phyloP scores from a whole-genome alignment of 2,329 filamentous ascomycete species.

The Colletotrichum sidae region DNA sequence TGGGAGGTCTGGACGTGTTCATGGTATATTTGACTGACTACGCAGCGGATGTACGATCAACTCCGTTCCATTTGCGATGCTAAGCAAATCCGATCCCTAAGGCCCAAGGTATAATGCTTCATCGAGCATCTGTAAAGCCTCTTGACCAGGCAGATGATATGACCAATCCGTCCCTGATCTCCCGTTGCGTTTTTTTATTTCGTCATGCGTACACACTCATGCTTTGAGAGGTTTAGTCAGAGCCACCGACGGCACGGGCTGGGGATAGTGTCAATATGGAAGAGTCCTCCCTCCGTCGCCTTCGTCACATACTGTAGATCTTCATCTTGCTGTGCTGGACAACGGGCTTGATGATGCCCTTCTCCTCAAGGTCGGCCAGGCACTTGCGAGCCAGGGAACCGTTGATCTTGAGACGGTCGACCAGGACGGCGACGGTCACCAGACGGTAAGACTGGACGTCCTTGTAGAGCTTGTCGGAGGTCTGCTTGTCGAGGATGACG shows the following conservation, averaged over 20 bases:
- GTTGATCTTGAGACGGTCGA: constrained; percentile 99
- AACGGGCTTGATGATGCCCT: constrained; percentile 98
- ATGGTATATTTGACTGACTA: constrained; percentile 36
- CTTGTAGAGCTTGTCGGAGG: constrained; percentile 98
- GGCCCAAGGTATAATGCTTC: constrained; percentile 38
- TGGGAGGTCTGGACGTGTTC: constrained; percentile 35
- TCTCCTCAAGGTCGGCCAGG: constrained; percentile 94
- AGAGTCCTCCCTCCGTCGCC: background rate
- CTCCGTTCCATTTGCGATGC: constrained; percentile 38
- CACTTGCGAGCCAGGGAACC: constrained; percentile 93
- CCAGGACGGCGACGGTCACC: constrained; percentile 97
- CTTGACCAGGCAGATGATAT: constrained; percentile 38
- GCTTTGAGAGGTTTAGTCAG: constrained; percentile 51
- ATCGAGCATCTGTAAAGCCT: constrained; percentile 39
- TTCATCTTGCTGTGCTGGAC: constrained; percentile 96
- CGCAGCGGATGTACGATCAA: constrained; percentile 38
- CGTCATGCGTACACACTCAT: constrained; percentile 32
- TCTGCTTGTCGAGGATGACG: constrained; percentile 98
- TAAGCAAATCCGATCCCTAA: constrained; percentile 39
- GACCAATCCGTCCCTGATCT: constrained; percentile 35
- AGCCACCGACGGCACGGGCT: constrained; percentile 72
- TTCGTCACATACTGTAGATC: constrained; percentile 83
- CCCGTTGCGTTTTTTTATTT: constrained; percentile 34
- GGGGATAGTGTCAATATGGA: constrained; percentile 44
- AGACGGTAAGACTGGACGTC: constrained; percentile 99